phyloP scores from a whole-genome alignment of 768 basidiomycete species.

The Mycena galericulata region DNA sequence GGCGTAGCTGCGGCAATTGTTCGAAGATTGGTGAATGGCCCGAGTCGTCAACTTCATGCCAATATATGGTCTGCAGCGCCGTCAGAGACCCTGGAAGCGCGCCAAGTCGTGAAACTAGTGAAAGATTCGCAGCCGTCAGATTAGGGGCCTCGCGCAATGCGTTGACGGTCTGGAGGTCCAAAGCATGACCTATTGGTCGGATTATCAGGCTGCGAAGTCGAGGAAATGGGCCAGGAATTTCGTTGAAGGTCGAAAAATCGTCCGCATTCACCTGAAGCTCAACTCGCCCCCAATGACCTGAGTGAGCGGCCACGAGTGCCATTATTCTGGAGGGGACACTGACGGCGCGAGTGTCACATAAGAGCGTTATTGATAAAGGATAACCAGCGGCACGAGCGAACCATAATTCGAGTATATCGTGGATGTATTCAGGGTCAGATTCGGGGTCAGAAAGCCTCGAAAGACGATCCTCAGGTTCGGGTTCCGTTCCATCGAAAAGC shows the following conservation, averaged over 20 bases:
- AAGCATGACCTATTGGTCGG: slow-evolving; percentile 23
- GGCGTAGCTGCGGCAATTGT: not conserved
- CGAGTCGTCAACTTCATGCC: not conserved
- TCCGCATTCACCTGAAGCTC: not conserved
- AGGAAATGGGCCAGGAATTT: slow-evolving; percentile 1
- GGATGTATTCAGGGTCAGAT: not conserved
- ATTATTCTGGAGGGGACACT: not conserved
- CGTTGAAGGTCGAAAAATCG: not conserved
- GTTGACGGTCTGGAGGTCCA: too few species aligned
- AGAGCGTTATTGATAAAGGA: not conserved
- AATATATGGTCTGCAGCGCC: not conserved
- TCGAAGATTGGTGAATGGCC: not conserved
- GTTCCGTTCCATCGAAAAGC: too few species aligned
- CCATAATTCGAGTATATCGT: not conserved
- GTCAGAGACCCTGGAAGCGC: not conserved
- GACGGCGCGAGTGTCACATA: not conserved
- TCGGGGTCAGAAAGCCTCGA: not conserved
- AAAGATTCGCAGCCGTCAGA: not conserved
- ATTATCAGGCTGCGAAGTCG: not conserved
- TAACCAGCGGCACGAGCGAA: not conserved
- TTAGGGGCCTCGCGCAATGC: too few species aligned
- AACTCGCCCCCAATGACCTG: not conserved
- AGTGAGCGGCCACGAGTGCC: not conserved
- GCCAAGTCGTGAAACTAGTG: not conserved
- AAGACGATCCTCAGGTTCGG: too few species aligned